Percentiles rank a stretch among this genome's conserved stretches.
phyloP scores from a whole-genome alignment of 345 rosid species.

The Brassica carinata region DNA sequence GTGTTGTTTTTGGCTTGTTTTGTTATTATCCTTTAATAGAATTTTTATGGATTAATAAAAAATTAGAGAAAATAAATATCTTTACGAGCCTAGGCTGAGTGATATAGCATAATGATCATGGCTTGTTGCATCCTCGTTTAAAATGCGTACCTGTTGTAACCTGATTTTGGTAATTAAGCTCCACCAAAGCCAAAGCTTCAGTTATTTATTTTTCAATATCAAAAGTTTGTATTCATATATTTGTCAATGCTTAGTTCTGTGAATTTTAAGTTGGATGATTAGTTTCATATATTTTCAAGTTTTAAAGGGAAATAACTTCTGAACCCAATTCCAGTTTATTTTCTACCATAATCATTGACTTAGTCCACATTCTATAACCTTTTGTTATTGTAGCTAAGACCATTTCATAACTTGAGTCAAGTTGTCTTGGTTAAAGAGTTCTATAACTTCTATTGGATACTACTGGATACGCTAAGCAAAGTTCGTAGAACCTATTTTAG shows the following conservation, averaged over 20 bases:
- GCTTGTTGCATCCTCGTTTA: background rate
- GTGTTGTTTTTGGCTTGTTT: background rate
- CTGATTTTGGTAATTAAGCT: background rate
- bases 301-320: background rate
- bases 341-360: background rate
- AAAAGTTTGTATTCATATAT: no score
- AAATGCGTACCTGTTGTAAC: background rate
- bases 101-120: background rate
- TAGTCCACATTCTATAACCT: background rate
- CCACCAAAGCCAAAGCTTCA: background rate
- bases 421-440: background rate
- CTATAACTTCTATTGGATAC: background rate
- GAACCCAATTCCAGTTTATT: background rate
- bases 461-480: background rate
- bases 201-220: background rate
- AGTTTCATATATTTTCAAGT: background rate
- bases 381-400: background rate
- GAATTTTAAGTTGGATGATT: background rate
- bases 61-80: background rate
- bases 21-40: background rate
- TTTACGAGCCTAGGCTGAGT: background rate
- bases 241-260: background rate
- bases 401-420: background rate
- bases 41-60: background rate
- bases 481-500: conserved; percentile 14